phyloP scores from a whole-genome alignment of 2,329 filamentous ascomycete genomes.

The Eurotiales sp. region DNA sequence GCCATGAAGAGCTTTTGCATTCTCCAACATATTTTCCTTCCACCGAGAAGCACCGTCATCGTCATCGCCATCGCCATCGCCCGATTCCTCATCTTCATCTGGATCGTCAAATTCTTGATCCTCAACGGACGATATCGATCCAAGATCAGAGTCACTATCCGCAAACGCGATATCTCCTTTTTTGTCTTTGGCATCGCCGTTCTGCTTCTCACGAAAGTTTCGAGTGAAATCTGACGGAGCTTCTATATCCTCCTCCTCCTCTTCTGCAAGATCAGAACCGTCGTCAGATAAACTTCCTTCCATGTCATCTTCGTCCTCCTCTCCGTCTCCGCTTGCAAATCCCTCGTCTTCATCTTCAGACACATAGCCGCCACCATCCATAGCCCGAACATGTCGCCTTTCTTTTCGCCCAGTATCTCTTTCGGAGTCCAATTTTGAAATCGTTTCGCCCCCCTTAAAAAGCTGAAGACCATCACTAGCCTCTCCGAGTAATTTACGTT shows the following conservation, averaged over 20 bases:
- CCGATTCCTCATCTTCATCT: conserved; percentile 42
- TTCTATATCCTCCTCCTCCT: conserved; percentile 31
- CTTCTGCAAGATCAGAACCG: conserved; percentile 34
- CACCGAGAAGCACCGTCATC: conserved; percentile 73
- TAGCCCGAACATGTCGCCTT: conserved; percentile 49
- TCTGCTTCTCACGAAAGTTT: conserved; percentile 43
- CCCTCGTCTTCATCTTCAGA: conserved; percentile 52
- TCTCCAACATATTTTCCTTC: conserved; percentile 82
- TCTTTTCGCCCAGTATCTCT: conserved; percentile 57
- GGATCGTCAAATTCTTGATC: conserved; percentile 53
- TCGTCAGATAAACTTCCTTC: conserved; percentile 33
- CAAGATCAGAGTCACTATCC: conserved; percentile 94
- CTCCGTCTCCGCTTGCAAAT: conserved; percentile 50
- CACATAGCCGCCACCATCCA: conserved; percentile 50
- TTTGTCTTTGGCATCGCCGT: conserved; percentile 52
- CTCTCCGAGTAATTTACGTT: conserved; percentile 76
- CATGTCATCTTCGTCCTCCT: conserved; percentile 45
- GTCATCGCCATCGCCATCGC: conserved; percentile 60
- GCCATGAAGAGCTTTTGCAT: conserved; percentile 67
- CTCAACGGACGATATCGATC: conserved; percentile 69
- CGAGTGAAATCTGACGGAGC: conserved; percentile 43
- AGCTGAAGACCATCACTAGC: conserved; percentile 78
- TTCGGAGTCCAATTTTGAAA: conserved; percentile 55
- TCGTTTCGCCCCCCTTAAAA: conserved; percentile 71
- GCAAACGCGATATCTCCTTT: conserved; percentile 82